Evolutionary conservation across 164 flowering plant species (phyloP).

Genomic region (Nymphaea colorata): DNA sequence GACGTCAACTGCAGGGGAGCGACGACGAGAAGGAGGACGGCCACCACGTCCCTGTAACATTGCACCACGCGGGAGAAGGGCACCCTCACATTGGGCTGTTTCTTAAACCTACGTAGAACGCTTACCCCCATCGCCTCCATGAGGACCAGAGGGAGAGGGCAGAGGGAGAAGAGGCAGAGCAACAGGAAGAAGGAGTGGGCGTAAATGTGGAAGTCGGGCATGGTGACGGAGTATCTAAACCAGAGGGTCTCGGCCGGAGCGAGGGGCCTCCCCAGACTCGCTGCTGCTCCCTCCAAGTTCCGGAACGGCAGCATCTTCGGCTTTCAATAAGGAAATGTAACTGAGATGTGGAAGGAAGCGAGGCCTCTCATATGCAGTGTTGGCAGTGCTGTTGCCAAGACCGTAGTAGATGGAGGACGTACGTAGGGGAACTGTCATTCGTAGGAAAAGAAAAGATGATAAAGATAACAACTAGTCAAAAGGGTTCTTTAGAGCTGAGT

Average conservation of each 20-base stretch:
- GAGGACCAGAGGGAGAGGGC: slow-evolving; percentile 50
- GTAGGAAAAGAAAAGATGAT: too few relatives aligned
- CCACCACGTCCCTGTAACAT: slow-evolving; percentile 70
- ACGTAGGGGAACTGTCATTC: too few relatives aligned
- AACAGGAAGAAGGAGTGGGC: slow-evolving; percentile 68
- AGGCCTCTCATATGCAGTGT: too few relatives aligned
- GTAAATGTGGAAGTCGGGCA: slow-evolving; percentile 55
- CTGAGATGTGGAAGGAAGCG: too few relatives aligned
- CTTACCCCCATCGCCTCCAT: slow-evolving; percentile 26
- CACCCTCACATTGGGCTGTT: slow-evolving; percentile 63
- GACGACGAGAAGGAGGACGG: slow-evolving; percentile 44
- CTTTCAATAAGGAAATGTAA: too few relatives aligned
- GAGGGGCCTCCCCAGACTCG: slow-evolving; percentile 43
- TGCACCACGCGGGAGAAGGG: slow-evolving; percentile 24
- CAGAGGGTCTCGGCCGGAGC: slow-evolving; percentile 59
- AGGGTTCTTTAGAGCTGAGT: too few relatives aligned
- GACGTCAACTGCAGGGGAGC: slow-evolving; percentile 87
- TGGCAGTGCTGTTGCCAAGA: too few relatives aligned
- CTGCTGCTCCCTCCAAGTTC: slow-evolving; percentile 43
- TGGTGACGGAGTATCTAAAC: slow-evolving; percentile 61
- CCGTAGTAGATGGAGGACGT: too few relatives aligned
- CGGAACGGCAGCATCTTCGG: slow-evolving; percentile 55
- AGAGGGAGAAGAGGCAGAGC: slow-evolving; percentile 49
- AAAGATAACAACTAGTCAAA: too few relatives aligned
- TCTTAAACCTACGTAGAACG: slow-evolving; percentile 37